Evolutionary conservation across 257 asterid species (phyloP).

Genomic region (Perilla frutescens): DNA sequence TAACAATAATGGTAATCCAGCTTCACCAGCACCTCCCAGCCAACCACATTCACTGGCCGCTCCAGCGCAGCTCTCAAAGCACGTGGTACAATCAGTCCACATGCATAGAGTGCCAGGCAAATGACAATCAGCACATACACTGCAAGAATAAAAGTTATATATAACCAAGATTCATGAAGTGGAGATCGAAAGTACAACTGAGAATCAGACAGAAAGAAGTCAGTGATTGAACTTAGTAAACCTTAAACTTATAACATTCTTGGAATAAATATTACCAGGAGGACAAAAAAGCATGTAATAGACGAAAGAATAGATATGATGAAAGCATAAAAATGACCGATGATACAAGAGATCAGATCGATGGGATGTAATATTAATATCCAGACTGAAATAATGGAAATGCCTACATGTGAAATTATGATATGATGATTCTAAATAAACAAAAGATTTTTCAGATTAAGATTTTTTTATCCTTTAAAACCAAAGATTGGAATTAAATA

Average conservation of each 20-base stretch:
- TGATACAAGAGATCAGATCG: not conserved
- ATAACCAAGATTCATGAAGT: not conserved
- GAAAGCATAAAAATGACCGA: not conserved
- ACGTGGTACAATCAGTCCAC: slow-evolving; percentile 98
- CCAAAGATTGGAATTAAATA: not conserved
- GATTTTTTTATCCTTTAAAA: not conserved
- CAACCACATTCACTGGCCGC: slow-evolving; percentile 90
- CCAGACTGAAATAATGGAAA: not conserved
- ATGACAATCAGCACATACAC: slow-evolving; percentile 96
- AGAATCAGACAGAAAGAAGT: not conserved
- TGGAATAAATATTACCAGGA: not conserved
- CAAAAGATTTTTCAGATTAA: not conserved
- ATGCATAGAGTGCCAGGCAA: slow-evolving; percentile 97
- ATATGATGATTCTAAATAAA: too few relatives aligned
- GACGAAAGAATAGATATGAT: not conserved
- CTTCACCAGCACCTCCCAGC: slow-evolving; percentile 97
- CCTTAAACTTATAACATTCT: not conserved
- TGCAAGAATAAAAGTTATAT: slow-evolving; percentile 37
- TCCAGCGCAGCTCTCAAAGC: slow-evolving; percentile 90
- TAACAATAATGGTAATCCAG: slow-evolving; percentile 81
- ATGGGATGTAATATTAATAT: not conserved
- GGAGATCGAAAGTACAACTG: not conserved
- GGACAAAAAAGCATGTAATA: not conserved
- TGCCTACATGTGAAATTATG: not conserved
- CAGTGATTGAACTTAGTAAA: not conserved